Base-by-base conservation (phyloP, 2,329 filamentous ascomycete genomes). In the Colletotrichum trifolii region DNA sequence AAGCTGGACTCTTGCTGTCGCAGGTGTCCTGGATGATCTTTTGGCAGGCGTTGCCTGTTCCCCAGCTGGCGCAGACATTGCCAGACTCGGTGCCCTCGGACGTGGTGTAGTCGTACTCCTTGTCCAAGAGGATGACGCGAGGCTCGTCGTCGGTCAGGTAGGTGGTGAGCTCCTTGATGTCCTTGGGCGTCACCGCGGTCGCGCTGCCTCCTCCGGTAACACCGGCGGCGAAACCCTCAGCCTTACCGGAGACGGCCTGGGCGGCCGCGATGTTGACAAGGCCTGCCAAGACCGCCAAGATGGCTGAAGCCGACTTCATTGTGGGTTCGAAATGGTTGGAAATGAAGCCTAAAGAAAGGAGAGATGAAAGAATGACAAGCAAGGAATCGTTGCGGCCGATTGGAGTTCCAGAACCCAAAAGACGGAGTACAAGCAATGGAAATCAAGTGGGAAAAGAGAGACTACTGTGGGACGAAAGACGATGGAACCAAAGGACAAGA, bases 171-270 rank as follows among this genome's bases (percentile, higher is more conserved):
- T 87, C 78, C 15, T 75, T 77, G 25, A 76, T 82, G 46, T 77
- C 78, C 25, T 73, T 74, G 13, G 83, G 83, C 49, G 79, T 78
- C 0, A 69, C 68, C 6, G 82, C 76, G 11, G 79, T 73, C 12
- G 82, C 83, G 55, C 71, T 75, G 36, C 83, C 84, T 67, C 85
- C 85, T 43, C 85, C 85, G 38, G 84, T 87, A 2, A 83, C 81
- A 39, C 83, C 73, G 6, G 69, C 58, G 12, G 74, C 74, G 39
- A 75, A 75, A 25, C 74, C 74, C 36, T 74, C 72, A 3, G 74
- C 68, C 34, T 69, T 71, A 25, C 74, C 74, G 9, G 67, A 60
- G 13, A 75, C 73, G 42, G 46, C 52, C 46, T 64, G 60, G 13
- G 60, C 50, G n/a, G 47, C 45, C 9, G 61, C 25, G 35, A 62